phyloP scores from a whole-genome alignment of 805 yeast genomes.

The Ogataea henricii region DNA sequence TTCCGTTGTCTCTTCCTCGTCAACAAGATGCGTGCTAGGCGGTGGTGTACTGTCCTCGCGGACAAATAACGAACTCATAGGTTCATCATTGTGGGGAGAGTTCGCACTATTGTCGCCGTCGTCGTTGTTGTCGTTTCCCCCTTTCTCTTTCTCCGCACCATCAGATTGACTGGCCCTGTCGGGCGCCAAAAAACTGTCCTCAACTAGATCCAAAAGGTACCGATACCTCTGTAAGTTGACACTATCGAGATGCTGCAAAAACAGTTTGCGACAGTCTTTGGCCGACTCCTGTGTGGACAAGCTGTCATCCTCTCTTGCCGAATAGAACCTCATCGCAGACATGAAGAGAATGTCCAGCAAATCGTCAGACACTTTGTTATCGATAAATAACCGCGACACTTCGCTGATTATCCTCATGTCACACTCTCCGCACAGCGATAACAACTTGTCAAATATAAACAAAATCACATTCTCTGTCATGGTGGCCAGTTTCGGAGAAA shows the following conservation, averaged over 20 bases:
- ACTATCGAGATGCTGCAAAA: neutral
- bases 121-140: neutral
- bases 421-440: neutral
- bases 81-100: neutral
- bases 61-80: neutral
- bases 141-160: neutral
- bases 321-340: neutral
- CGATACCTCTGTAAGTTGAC: neutral
- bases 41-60: conserved; percentile 1
- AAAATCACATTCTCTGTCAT: neutral
- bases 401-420: neutral
- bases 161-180: neutral
- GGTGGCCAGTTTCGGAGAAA: neutral
- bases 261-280: neutral
- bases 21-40: neutral
- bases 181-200: neutral
- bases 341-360: conserved; percentile 4
- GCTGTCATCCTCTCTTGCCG: neutral
- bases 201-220: conserved; percentile 1
- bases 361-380: conserved; percentile 1
- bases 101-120: too few relatives aligned
- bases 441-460: conserved; percentile 1
- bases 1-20: neutral
- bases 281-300: neutral
- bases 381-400: neutral